Base-by-base conservation (phyloP, 2,329 filamentous ascomycete species). In the Dryadomyces quercus-mongolicae region DNA sequence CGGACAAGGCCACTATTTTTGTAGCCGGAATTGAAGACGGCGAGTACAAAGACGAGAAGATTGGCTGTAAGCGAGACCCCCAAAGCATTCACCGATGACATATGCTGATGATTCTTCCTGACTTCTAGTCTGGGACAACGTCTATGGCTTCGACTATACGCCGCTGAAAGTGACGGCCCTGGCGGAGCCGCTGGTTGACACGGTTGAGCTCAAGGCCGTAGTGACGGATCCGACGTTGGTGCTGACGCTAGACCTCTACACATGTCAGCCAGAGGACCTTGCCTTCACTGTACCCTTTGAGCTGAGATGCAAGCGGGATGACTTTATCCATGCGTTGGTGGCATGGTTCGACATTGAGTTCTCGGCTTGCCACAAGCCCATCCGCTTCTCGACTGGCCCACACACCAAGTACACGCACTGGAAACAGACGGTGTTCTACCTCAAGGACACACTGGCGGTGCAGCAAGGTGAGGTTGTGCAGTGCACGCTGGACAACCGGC, bases 311-410 rank as follows among this genome's bases (percentile, higher is more conserved):
- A 87, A 88, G 66, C 86, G 92, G 61, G 88, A 88, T 67, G 93
- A 98, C 74, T 97, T 95, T 72, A 80, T 97, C 65, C 93, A 98
- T 71, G 93, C 93, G 55, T 75, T 98, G 55, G 94, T 98, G 62
- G 87, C 92, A 12, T 98, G 93, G 93, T 98, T 98, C 74, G 93
- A 98, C 68, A 97, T 98, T 63, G 92, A 97, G 66, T 98, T 98
- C 74, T 87, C 88, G 52, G 91, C 90, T 56, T 97, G 93, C 80
- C 93, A 98, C 80, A 97, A 97, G 80, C 88, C 90, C 36, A 90
- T 98, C 67, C 82, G 85, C 66, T 98, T 98, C 79, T 95, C 88
- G 53, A 98, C 93, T 18, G 93, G 93, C 21, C 93, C 93, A 31
- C 93, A 97, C 73, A 94, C 92, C 63, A 97, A 96, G 75, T 97